Evolutionary conservation across 495 filamentous ascomycete species (phyloP), one percentile per base, ranked within the genome.

Genomic region (Pseudoneurospora amorphoporcata): DNA sequence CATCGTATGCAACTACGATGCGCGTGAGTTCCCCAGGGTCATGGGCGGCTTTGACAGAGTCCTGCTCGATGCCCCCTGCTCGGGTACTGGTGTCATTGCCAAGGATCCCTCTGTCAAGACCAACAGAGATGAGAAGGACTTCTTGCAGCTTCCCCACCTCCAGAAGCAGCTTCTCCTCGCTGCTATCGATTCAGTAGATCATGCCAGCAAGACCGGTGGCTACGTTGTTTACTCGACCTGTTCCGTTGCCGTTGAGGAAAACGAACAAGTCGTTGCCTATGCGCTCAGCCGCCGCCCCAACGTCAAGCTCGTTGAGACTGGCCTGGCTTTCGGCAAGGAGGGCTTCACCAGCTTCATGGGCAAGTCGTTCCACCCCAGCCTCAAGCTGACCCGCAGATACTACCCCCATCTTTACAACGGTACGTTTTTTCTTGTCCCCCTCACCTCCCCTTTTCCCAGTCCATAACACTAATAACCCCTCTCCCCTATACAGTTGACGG

Each of bases 61-160:
- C 8, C 74, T 83, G 19, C 76, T 83, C 65, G 81, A 83, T 76
- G 81, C 81, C 8, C 84, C 84, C 14, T 86, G 84, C 77, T 82
- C 84, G 4, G 84, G 83, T 71, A 86, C 84, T n/a, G 84, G 84
- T 68, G 96, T 99, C 78, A 98, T 99, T 75, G 90, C 92, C 70
- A 99, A 99, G 83, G 95, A 99, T 78, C 87, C 95, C 2, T 90
- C 90, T 65, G 92, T 99, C 42, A 99, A 99, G 86, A 98, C 95
- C 7, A 97, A 97, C 85, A 98, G 97, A 84, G 94, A 92, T 19
- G 93, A 95, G 79, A 90, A 90, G 73, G 95, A 99, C 78, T 98
- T 99, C 85, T 87, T 96, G 77, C 85, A 87, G 73, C 89, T 99
- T 41, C 96, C 95, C 0, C 95, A 98, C 79, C 88, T 93, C 72